A percentile compares a stretch with the other conserved stretches of the same genome.
Conservation (phyloP, 2,329 filamentous ascomycete genomes). For the Fusarium sp. region DNA sequence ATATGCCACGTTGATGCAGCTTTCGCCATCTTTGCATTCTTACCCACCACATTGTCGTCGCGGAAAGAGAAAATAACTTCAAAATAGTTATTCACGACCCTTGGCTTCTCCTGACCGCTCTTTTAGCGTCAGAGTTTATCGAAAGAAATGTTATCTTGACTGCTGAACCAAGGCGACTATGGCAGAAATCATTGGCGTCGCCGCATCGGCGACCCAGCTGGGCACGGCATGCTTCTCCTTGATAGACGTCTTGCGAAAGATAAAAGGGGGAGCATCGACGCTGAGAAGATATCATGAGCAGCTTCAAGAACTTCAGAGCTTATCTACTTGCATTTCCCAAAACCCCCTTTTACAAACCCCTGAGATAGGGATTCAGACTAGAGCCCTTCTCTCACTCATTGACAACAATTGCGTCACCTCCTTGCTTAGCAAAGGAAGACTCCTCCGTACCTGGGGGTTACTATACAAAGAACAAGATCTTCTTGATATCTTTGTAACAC, state of each 20-base stretch:
- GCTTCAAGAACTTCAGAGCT: conserved; percentile 33
- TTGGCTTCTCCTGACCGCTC: conserved; percentile 17
- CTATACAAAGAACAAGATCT: conserved; percentile 22
- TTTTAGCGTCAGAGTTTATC: neutral
- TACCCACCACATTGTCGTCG: neutral
- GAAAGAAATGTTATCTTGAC: conserved; percentile 1
- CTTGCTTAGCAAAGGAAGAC: neutral
- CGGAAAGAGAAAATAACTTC: neutral
- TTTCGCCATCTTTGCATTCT: conserved; percentile 14
- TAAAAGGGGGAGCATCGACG: conserved; percentile 36
- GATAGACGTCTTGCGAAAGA: conserved; percentile 35
- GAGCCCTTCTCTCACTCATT: conserved; percentile 26
- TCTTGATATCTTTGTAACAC: conserved; percentile 19
- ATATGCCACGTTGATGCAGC: conserved; percentile 26
- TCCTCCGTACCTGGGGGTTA: conserved; percentile 1
- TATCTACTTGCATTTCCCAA: conserved; percentile 32
- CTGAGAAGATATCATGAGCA: conserved; percentile 36
- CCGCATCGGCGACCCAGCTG: conserved; percentile 37
- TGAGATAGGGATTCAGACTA: conserved; percentile 28
- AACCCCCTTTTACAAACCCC: conserved; percentile 42
- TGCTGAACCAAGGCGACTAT: conserved; percentile 13
- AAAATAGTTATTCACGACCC: conserved; percentile 2
- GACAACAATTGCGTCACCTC: conserved; percentile 16
- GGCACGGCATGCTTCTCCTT: conserved; percentile 23
- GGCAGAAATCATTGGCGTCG: conserved; percentile 42